These are phyloP conservation scores for Besnoitia besnoiti DNA, from an alignment of 169 alveolate species.

Conservation along the genomic window DNA sequence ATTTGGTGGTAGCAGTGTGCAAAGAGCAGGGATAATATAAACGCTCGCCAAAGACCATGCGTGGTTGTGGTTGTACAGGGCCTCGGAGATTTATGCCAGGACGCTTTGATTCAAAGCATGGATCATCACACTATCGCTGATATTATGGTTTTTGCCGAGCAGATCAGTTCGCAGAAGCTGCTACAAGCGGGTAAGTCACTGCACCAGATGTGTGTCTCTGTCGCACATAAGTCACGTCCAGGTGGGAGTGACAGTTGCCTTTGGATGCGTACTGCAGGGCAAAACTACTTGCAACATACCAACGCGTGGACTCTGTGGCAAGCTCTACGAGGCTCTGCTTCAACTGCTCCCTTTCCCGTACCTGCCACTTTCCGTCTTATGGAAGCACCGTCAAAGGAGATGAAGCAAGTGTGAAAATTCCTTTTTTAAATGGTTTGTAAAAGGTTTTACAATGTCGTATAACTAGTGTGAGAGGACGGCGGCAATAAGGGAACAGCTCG, in stretches of 20 bases:
- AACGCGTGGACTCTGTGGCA: slow-evolving; percentile 47
- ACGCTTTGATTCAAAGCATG: slow-evolving; percentile 41
- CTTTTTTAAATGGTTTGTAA: not conserved
- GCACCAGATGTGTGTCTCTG: not conserved
- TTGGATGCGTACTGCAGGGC: not conserved
- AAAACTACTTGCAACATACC: slow-evolving; percentile 22
- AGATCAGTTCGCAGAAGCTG: slow-evolving; percentile 37
- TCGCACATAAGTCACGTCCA: too few species aligned
- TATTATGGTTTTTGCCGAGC: slow-evolving; percentile 34
- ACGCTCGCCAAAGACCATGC: not conserved
- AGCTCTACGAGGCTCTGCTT: slow-evolving; percentile 25
- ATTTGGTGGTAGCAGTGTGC: not conserved
- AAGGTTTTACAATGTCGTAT: not conserved
- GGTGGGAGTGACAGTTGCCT: not conserved
- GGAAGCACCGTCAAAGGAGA: not conserved
- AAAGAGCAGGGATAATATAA: not conserved
- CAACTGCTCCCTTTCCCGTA: not conserved
- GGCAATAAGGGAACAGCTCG: not conserved
- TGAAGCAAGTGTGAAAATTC: slow-evolving; percentile 15
- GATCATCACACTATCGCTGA: slow-evolving; percentile 37
- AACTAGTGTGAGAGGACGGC: not conserved
- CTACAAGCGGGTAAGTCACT: slow-evolving; percentile 29
- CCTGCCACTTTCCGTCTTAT: not conserved
- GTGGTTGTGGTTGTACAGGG: not conserved
- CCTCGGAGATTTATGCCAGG: slow-evolving; percentile 24